These are phyloP conservation scores for Hylodesmum podocarpum DNA, from an alignment of 306 rosid genomes.

Conservation along the genomic window DNA sequence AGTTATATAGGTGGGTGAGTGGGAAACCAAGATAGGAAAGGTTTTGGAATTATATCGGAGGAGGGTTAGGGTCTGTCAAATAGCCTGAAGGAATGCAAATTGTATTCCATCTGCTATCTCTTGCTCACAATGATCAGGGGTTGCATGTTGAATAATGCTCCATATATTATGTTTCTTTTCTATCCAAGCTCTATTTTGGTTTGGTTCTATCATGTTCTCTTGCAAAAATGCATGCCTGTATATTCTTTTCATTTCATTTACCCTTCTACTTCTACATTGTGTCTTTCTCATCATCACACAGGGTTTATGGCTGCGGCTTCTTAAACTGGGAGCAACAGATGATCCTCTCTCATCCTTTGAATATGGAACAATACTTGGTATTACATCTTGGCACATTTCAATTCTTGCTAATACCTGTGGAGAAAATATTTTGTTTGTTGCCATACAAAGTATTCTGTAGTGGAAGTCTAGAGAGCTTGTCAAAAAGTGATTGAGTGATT, in stretches of 20 bases:
- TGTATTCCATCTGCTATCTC: not conserved
- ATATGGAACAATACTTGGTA: constrained; percentile 99
- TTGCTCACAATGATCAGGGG: not conserved
- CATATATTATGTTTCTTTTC: not conserved
- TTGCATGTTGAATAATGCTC: not conserved
- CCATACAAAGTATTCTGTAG: constrained; percentile 30
- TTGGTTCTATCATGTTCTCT: not conserved
- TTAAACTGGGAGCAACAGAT: constrained; percentile 88
- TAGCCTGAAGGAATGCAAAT: not conserved
- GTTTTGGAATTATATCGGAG: not conserved
- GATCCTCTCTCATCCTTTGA: constrained; percentile 99
- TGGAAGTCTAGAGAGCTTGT: constrained; percentile 13
- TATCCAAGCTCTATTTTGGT: not conserved
- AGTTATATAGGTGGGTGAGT: not conserved
- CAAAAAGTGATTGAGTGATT: constrained; percentile 32
- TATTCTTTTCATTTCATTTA: not conserved
- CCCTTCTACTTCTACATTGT: not conserved
- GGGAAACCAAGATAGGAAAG: not conserved
- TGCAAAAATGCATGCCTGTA: not conserved
- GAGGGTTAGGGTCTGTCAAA: not conserved
- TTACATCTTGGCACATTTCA: constrained; percentile 22
- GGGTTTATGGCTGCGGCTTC: constrained; percentile 99
- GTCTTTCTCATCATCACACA: constrained; percentile 42
- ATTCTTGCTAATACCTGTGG: constrained; percentile 20
- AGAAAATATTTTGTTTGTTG: constrained; percentile 16